A percentile compares a stretch with the other conserved stretches of the same genome.
phyloP scores from a whole-genome alignment of 2,329 filamentous ascomycete genomes.

The Coleophoma crateriformis region DNA sequence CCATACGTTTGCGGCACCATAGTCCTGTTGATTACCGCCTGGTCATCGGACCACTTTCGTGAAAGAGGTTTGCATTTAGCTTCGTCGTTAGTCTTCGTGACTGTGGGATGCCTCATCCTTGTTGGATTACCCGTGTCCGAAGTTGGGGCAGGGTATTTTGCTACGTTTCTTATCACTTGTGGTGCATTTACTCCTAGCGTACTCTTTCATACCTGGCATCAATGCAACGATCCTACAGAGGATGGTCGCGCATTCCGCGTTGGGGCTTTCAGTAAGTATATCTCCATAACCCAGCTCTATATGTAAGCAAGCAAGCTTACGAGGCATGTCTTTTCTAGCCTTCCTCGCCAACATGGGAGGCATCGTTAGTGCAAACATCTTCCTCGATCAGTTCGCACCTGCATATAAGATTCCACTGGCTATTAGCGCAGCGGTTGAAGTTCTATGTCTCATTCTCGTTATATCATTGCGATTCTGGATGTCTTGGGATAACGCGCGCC shows the following conservation, averaged over 20 bases:
- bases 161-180: conserved; percentile 61
- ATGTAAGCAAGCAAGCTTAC: background rate
- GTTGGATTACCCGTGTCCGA: conserved; percentile 51
- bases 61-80: conserved; percentile 67
- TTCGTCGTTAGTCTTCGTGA: conserved; percentile 37
- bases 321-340: background rate
- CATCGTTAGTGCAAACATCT: background rate
- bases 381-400: background rate
- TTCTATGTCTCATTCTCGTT: background rate
- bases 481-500: conserved; percentile 1
- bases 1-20: conserved; percentile 68
- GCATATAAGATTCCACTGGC: background rate
- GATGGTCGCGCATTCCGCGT: background rate
- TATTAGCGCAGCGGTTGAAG: background rate
- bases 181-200: conserved; percentile 8
- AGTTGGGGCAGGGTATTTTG: conserved; percentile 52
- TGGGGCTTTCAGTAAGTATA: background rate
- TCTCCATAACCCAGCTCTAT: background rate
- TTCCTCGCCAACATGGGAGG: background rate
- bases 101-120: conserved; percentile 48
- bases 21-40: conserved; percentile 65
- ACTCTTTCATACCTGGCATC: conserved; percentile 24
- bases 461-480: background rate
- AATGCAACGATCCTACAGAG: background rate
- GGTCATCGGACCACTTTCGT: conserved; percentile 54